A percentile compares a stretch with the other conserved stretches of the same genome.
phyloP scores from a whole-genome alignment of 768 basidiomycete genomes.

The Leucocoprinus leucothites region DNA sequence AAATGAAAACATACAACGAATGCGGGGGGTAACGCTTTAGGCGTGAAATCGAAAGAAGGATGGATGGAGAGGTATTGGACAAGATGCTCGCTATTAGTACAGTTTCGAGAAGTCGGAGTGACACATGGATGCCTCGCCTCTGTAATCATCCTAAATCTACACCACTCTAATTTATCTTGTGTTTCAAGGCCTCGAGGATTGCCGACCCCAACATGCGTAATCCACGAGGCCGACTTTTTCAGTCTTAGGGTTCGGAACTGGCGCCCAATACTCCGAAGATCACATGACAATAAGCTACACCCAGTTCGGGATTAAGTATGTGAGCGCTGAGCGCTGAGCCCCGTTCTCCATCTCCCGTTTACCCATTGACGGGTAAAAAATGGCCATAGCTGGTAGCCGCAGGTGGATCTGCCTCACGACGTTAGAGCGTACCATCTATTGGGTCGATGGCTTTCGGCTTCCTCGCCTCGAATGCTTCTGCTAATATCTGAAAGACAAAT shows the following conservation, averaged over 20 bases:
- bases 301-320: too few relatives aligned
- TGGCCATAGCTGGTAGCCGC: too few relatives aligned
- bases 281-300: slow-evolving; percentile 11
- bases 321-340: too few relatives aligned
- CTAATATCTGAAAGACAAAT: too few relatives aligned
- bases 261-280: neutral
- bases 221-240: slow-evolving; percentile 3
- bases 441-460: too few relatives aligned
- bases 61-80: neutral
- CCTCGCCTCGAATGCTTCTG: too few relatives aligned
- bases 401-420: too few relatives aligned
- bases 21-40: neutral
- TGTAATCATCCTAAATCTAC: neutral
- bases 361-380: too few relatives aligned
- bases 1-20: slow-evolving; percentile 3
- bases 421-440: too few relatives aligned
- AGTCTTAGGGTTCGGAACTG: too few relatives aligned
- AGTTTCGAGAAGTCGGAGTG: neutral
- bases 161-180: neutral
- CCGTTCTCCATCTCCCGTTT: too few relatives aligned
- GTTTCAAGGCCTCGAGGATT: slow-evolving; percentile 12
- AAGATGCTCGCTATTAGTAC: neutral
- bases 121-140: slow-evolving; percentile 11
- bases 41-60: neutral
- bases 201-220: slow-evolving; percentile 1